phyloP scores from a whole-genome alignment of 208 protist species.

The Leishmania martiniquensis region DNA sequence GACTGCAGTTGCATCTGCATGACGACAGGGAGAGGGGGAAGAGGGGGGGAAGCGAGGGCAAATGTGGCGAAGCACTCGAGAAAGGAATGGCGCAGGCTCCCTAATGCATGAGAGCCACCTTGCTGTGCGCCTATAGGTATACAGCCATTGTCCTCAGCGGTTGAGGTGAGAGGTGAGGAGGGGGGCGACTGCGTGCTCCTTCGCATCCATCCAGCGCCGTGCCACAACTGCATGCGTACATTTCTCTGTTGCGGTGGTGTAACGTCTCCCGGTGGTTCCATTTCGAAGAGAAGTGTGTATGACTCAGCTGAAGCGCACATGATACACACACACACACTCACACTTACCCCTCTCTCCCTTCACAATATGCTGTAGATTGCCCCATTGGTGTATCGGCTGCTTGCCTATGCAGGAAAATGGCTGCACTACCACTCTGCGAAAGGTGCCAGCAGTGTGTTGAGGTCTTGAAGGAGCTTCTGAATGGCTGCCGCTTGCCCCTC shows the following conservation, averaged over 20 bases:
- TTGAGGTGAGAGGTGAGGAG: too few relatives aligned
- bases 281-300: too few relatives aligned
- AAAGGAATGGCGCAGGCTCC: not conserved
- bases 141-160: too few relatives aligned
- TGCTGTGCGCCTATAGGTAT: too few relatives aligned
- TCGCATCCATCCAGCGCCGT: too few relatives aligned
- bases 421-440: conserved; percentile 20
- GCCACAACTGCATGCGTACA: too few relatives aligned
- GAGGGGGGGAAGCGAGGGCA: not conserved
- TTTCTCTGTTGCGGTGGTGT: too few relatives aligned
- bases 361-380: not conserved
- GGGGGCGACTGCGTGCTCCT: too few relatives aligned
- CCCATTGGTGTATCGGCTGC: not conserved
- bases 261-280: too few relatives aligned
- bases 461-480: not conserved
- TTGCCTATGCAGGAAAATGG: not conserved
- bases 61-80: not conserved
- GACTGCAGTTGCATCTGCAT: not conserved
- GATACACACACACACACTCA: not conserved
- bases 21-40: not conserved
- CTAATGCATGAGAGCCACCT: not conserved
- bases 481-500: conserved; percentile 3
- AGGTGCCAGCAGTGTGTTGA: conserved; percentile 5
- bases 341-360: not conserved
- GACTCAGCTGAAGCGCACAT: too few relatives aligned